A percentile compares a stretch with the other conserved stretches of the same genome.
Conservation (phyloP, 345 rosid genomes). For the Populus simonii region DNA sequence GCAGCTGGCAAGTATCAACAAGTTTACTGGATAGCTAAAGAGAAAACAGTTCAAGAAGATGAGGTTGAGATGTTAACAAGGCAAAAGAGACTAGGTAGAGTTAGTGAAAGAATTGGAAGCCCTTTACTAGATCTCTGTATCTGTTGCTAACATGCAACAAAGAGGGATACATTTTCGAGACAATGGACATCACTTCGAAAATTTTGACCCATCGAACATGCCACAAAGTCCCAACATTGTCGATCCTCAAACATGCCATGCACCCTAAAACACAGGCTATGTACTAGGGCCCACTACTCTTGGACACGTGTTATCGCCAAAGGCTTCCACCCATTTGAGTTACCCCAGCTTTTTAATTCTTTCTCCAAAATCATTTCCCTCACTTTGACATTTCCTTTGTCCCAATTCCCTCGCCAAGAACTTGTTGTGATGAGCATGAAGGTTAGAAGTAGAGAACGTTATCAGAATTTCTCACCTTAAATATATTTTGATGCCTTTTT, state of each 20-base stretch:
- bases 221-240: slow-evolving; percentile 46
- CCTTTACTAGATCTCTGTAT: not conserved
- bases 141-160: not conserved
- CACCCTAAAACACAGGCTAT: slow-evolving; percentile 26
- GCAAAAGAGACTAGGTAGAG: not conserved
- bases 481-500: not conserved
- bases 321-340: slow-evolving; percentile 14
- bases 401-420: slow-evolving; percentile 18
- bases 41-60: not conserved
- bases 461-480: not conserved
- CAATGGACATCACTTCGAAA: slow-evolving; percentile 29
- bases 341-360: slow-evolving; percentile 11
- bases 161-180: not conserved
- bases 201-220: slow-evolving; percentile 47
- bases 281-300: slow-evolving; percentile 27
- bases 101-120: not conserved
- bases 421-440: slow-evolving; percentile 41
- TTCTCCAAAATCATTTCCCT: slow-evolving; percentile 8
- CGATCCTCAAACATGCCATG: slow-evolving; percentile 44
- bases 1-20: too few species aligned
- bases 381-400: slow-evolving; percentile 13
- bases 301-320: slow-evolving; percentile 38
- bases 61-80: not conserved
- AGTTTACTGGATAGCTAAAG: not conserved
- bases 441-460: slow-evolving; percentile 28